phyloP scores from a whole-genome alignment of 2,329 filamentous ascomycete genomes.

The Fusarium robinianum region DNA sequence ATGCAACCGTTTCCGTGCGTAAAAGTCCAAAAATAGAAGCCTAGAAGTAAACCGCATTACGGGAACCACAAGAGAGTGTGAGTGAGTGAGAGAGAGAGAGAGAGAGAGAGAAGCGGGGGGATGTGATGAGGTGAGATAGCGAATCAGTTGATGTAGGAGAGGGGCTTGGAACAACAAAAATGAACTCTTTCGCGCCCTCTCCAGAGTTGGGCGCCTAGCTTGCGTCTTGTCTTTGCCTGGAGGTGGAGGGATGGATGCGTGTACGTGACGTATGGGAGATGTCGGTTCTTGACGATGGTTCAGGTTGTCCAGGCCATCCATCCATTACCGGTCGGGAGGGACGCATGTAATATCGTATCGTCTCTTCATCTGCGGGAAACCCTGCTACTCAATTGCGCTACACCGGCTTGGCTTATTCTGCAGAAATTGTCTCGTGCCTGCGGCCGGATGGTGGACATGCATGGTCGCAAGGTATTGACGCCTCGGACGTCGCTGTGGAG shows the following conservation, averaged over 20 bases:
- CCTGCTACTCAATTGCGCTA: constrained; percentile 30
- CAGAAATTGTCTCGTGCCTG: constrained; percentile 28
- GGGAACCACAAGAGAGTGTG: neutral
- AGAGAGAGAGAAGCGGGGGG: neutral
- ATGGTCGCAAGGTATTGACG: constrained; percentile 12
- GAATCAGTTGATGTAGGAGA: too few relatives aligned
- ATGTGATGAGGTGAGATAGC: constrained; percentile 6
- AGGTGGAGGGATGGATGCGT: too few relatives aligned
- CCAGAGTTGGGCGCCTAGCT: too few relatives aligned
- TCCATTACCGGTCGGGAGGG: neutral
- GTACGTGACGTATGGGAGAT: too few relatives aligned
- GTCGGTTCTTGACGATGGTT: neutral
- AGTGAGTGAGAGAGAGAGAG: neutral
- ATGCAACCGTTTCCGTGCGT: constrained; percentile 13
- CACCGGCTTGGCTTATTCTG: constrained; percentile 21
- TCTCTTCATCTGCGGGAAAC: constrained; percentile 28
- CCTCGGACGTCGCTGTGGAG: constrained; percentile 17
- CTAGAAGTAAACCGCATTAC: constrained; percentile 6
- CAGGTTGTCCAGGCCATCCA: constrained; percentile 1
- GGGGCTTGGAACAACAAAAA: too few relatives aligned
- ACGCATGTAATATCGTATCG: constrained; percentile 23
- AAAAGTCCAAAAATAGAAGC: constrained; percentile 35
- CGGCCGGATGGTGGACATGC: constrained; percentile 14
- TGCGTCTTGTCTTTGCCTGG: too few relatives aligned
- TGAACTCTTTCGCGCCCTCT: too few relatives aligned